Conservation (phyloP, 1,284 basidiomycete genomes). For the Rhodofomes roseus region DNA sequence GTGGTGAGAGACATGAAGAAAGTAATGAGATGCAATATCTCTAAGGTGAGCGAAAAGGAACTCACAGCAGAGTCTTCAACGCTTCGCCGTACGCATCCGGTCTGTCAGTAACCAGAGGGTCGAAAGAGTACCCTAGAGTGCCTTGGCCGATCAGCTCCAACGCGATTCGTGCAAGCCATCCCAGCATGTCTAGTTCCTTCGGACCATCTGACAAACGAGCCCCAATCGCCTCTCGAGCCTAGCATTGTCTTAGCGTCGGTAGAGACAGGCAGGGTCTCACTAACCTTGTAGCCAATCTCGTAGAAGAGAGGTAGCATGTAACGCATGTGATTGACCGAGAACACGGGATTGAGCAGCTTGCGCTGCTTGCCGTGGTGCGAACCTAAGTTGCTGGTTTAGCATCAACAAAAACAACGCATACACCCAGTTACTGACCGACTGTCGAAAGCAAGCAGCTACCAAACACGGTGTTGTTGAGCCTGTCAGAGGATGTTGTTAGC, state of each 20-base stretch:
- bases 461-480: background rate
- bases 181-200: constrained; percentile 31
- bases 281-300: constrained; percentile 7
- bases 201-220: constrained; percentile 11
- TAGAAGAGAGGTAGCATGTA: constrained; percentile 22
- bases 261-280: background rate
- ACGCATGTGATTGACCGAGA: constrained; percentile 21
- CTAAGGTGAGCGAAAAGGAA: background rate
- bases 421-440: no score
- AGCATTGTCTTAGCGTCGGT: background rate
- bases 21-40: background rate
- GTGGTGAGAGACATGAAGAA: no score
- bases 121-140: constrained; percentile 37
- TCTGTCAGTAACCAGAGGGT: constrained; percentile 24
- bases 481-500: background rate
- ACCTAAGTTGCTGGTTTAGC: constrained; percentile 16
- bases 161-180: constrained; percentile 34
- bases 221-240: constrained; percentile 16
- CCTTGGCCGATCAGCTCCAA: constrained; percentile 28
- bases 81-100: constrained; percentile 27
- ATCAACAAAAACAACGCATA: background rate
- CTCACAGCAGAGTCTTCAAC: constrained; percentile 25
- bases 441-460: background rate
- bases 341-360: constrained; percentile 25
- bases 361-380: constrained; percentile 22